phyloP scores from a whole-genome alignment of 176 grass and related monocot species.

The Tillandsia fasciculata region DNA sequence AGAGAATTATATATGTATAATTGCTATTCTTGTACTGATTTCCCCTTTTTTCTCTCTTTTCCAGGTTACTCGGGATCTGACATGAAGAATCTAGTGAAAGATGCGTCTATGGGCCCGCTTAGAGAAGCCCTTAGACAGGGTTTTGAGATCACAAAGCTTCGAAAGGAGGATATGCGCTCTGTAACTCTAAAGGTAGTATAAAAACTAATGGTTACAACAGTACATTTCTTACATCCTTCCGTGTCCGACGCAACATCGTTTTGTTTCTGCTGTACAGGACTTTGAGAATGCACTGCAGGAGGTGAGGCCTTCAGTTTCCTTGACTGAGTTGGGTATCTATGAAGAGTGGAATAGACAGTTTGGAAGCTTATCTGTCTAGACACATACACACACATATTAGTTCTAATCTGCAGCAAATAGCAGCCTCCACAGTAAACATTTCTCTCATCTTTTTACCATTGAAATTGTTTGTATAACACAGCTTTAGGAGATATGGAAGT shows the following conservation, averaged over 20 bases:
- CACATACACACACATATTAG: neutral
- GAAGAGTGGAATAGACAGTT: constrained; percentile 94
- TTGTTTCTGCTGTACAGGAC: constrained; percentile 40
- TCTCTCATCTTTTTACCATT: neutral
- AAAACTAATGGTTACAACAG: neutral
- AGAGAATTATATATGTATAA: too few species aligned
- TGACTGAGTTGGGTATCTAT: constrained; percentile 59
- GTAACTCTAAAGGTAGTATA: constrained; percentile 58
- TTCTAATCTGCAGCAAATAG: neutral
- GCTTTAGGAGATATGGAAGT: too few species aligned
- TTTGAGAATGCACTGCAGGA: constrained; percentile 84
- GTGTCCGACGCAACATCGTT: constrained; percentile 10
- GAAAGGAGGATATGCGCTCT: constrained; percentile 66
- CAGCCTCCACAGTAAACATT: neutral
- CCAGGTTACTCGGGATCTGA: constrained; percentile 98
- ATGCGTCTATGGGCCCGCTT: constrained; percentile 92
- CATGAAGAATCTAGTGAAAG: constrained; percentile 97
- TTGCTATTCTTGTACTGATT: too few species aligned
- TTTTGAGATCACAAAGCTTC: constrained; percentile 63
- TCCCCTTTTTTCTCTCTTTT: constrained; percentile 9
- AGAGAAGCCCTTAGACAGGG: constrained; percentile 74
- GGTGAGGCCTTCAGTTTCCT: constrained; percentile 88
- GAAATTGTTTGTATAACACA: too few species aligned
- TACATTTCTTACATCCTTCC: neutral
- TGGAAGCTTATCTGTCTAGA: constrained; percentile 66